These are phyloP conservation scores for Musa itinerans DNA, from an alignment of 176 grass and related monocot genomes.

Conservation along the genomic window DNA sequence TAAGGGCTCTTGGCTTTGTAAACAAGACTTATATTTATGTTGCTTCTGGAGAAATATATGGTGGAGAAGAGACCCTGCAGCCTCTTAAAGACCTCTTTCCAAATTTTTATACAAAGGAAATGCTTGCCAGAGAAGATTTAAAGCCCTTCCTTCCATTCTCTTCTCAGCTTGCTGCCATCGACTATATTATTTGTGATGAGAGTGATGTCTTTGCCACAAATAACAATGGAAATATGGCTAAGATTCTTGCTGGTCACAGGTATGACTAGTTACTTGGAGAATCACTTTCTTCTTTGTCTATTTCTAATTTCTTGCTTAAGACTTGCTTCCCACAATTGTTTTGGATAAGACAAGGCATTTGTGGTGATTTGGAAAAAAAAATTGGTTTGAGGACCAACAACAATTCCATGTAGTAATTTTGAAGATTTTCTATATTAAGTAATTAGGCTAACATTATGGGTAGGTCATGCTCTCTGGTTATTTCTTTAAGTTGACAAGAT, in stretches of 20 bases:
- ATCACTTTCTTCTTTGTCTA: too few species aligned
- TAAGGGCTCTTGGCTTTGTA: slow-evolving; percentile 65
- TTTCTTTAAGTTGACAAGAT: too few species aligned
- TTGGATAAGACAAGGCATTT: too few species aligned
- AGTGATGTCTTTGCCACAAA: slow-evolving; percentile 87
- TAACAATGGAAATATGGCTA: slow-evolving; percentile 99
- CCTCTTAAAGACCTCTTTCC: slow-evolving; percentile 78
- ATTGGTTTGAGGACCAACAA: too few species aligned
- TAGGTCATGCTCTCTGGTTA: too few species aligned
- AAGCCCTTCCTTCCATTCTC: slow-evolving; percentile 66
- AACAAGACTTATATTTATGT: slow-evolving; percentile 68
- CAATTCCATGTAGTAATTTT: too few species aligned
- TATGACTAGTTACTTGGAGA: background rate
- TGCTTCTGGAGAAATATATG: slow-evolving; percentile 94
- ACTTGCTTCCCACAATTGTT: too few species aligned
- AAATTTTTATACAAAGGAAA: slow-evolving; percentile 83
- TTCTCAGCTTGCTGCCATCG: slow-evolving; percentile 70
- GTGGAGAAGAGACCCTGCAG: slow-evolving; percentile 60
- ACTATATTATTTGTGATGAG: slow-evolving; percentile 76
- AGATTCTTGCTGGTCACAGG: slow-evolving; percentile 82
- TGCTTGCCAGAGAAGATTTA: slow-evolving; percentile 59
- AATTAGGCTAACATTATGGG: too few species aligned
- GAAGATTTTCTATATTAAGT: too few species aligned
- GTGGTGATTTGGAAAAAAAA: too few species aligned
- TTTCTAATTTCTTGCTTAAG: too few species aligned